A percentile compares a stretch with the other conserved stretches of the same genome.
These are phyloP conservation scores for Cytospora chrysosperma DNA, from an alignment of 2,329 filamentous ascomycete genomes.

Conservation along the genomic window DNA sequence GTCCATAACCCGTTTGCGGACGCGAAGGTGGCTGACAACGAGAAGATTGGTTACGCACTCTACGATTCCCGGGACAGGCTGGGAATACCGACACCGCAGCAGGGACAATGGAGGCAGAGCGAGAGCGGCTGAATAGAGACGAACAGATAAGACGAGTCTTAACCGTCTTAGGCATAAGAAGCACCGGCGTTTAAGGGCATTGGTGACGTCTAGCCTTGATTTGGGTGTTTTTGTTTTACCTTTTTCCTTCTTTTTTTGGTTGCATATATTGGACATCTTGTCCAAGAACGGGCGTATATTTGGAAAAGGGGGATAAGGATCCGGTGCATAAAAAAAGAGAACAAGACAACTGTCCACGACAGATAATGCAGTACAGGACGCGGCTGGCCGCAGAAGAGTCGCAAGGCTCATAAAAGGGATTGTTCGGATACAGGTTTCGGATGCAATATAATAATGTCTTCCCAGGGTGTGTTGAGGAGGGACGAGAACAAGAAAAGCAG, in stretches of 20 bases:
- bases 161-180: neutral
- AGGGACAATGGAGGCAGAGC: slow-evolving; percentile 36
- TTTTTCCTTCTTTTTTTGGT: neutral
- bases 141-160: slow-evolving; percentile 25
- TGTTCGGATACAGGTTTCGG: no score
- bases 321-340: no score
- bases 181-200: neutral
- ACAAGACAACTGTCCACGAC: no score
- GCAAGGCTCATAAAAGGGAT: no score
- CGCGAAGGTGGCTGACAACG: slow-evolving; percentile 28
- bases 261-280: neutral
- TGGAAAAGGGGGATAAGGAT: no score
- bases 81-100: slow-evolving; percentile 21
- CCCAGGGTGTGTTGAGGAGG: no score
- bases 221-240: neutral
- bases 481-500: no score
- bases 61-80: slow-evolving; percentile 16
- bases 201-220: neutral
- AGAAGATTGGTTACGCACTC: slow-evolving; percentile 27
- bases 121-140: slow-evolving; percentile 38
- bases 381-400: no score
- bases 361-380: no score
- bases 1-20: neutral
- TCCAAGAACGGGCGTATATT: neutral
- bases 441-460: no score